phyloP scores from a whole-genome alignment of 345 rosid genomes.

The Noccaea caerulescens region DNA sequence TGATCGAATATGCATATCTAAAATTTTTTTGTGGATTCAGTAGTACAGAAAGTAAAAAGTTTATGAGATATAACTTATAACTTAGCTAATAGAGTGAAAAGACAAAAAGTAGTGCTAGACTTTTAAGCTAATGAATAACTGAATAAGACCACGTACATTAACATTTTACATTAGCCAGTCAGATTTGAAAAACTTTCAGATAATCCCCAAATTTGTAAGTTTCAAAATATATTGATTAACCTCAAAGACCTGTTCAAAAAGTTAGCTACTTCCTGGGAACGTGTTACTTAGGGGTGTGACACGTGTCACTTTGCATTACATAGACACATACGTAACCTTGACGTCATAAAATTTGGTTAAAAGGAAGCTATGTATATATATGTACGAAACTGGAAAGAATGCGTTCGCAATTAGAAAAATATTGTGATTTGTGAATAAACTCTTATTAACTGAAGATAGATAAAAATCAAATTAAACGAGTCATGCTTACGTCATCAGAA shows the following conservation, averaged over 20 bases:
- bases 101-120: neutral
- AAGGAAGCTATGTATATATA: neutral
- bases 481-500: constrained; percentile 37
- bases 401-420: constrained; percentile 13
- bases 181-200: neutral
- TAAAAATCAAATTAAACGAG: neutral
- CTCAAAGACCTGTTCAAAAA: constrained; percentile 39
- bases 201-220: constrained; percentile 7
- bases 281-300: constrained; percentile 27
- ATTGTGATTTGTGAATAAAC: neutral
- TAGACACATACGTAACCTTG: constrained; percentile 36
- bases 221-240: constrained; percentile 7
- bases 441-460: neutral
- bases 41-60: neutral
- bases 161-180: constrained; percentile 7
- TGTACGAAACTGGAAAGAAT: neutral
- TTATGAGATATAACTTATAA: neutral
- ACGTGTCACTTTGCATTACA: constrained; percentile 41
- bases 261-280: constrained; percentile 15
- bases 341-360: constrained; percentile 27
- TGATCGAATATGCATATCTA: neutral
- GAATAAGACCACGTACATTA: constrained; percentile 10
- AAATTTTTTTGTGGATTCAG: neutral
- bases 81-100: constrained; percentile 14
- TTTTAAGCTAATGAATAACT: constrained; percentile 11